A percentile compares a stretch with the other conserved stretches of the same genome.
Conservation (phyloP, 768 basidiomycete species). For the Pleurotus djamor region DNA sequence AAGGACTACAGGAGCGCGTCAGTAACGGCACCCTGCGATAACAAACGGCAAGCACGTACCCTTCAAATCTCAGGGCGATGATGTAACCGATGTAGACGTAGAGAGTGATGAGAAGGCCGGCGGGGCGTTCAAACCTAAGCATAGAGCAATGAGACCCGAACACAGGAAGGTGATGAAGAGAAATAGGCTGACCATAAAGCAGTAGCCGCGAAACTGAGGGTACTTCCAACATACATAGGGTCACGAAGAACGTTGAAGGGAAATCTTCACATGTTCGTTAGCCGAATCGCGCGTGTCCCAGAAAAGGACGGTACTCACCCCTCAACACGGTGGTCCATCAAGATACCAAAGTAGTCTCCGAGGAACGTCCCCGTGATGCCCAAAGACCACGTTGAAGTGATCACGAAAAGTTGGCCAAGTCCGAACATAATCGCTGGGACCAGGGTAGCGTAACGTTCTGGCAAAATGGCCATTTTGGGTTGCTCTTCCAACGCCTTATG, state of each 20-base stretch:
- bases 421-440: slow-evolving; percentile 61
- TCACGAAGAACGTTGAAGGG: slow-evolving; percentile 92
- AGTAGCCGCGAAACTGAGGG: slow-evolving; percentile 82
- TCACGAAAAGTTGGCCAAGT: slow-evolving; percentile 80
- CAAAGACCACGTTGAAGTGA: slow-evolving; percentile 86
- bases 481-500: slow-evolving; percentile 74
- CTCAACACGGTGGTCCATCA: slow-evolving; percentile 89
- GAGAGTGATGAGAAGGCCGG: slow-evolving; percentile 74
- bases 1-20: slow-evolving; percentile 43
- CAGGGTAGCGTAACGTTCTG: slow-evolving; percentile 58
- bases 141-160: background rate
- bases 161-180: no score
- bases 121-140: slow-evolving; percentile 79
- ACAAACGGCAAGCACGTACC: slow-evolving; percentile 47
- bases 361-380: slow-evolving; percentile 94
- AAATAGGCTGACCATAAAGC: slow-evolving; percentile 72
- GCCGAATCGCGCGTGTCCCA: background rate
- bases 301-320: slow-evolving; percentile 34
- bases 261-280: slow-evolving; percentile 41
- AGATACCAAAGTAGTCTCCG: slow-evolving; percentile 81
- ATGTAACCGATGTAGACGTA: slow-evolving; percentile 85
- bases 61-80: slow-evolving; percentile 86
- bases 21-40: background rate
- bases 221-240: slow-evolving; percentile 98
- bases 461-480: slow-evolving; percentile 65